These are phyloP conservation scores for Phytophthora cactorum DNA, from an alignment of 352 stramenopile genomes.

Conservation along the genomic window DNA sequence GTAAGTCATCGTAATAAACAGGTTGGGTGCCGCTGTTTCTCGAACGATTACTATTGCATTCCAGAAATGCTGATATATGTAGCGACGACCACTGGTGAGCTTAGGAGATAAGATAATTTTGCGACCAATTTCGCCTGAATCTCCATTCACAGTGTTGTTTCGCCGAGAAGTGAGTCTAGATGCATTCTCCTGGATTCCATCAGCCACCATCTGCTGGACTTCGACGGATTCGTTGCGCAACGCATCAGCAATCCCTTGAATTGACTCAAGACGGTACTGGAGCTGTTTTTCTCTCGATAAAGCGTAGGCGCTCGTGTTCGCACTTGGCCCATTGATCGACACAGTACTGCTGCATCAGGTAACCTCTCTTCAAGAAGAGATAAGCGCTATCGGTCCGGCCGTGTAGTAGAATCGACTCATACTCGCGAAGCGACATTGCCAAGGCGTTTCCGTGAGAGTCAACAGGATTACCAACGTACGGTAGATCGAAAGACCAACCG, in stretches of 20 bases:
- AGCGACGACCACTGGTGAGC: background rate
- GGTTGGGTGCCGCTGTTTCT: background rate
- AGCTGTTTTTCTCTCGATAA: background rate
- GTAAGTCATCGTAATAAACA: background rate
- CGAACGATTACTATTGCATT: background rate
- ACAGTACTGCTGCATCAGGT: constrained; percentile 10
- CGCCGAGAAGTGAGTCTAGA: no score
- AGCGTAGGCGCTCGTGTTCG: constrained; percentile 9
- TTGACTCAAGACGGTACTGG: background rate
- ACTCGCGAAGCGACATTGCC: constrained; percentile 10
- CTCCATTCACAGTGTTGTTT: background rate
- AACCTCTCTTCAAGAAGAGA: background rate
- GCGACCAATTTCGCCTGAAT: background rate
- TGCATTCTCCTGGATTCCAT: background rate
- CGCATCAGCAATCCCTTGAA: background rate
- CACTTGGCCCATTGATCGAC: constrained; percentile 12
- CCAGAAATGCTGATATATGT: background rate
- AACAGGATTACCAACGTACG: background rate
- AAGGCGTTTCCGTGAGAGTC: background rate
- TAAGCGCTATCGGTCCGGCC: background rate
- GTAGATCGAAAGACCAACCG: background rate
- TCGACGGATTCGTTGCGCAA: background rate
- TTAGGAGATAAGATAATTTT: background rate
- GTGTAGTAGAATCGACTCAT: constrained; percentile 1
- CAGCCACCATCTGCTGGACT: background rate